Evolutionary conservation across 31 red algal genomes (phyloP), one percentile per base, ranked within the genome.

Genomic region (Asparagopsis taxiformis): DNA sequence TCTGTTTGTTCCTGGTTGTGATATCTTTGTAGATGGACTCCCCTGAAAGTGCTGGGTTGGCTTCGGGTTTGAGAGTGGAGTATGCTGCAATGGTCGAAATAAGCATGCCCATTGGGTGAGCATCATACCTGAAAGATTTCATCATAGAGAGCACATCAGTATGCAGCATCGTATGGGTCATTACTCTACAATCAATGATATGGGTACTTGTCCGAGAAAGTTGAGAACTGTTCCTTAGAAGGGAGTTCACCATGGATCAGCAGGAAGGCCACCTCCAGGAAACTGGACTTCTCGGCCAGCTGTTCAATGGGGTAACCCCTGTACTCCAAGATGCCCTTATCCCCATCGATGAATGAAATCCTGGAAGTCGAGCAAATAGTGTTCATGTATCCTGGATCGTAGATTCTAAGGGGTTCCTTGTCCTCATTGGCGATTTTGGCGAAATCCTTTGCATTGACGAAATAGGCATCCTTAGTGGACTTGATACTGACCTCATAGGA

Each of bases 281-380:
- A 81, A 22, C 33, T 74, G 10, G 29, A 75, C n/a, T 81, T 74
- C 34, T 73, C 76, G 25, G 37, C 76, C 1, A 81, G 68, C 32
- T 81, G 68, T 23, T 81, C 68, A 44, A 81, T 74, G 9, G 68
- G 28, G 71, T 81, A 81, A 34, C 76, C 76, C 16, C 24, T 43
- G 76, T 81, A 81, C 8, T 26, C 25, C 17, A 81, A 67, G 20
- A 26, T 26, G 1, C 67, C 55, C 34, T 75, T 36, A 3, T 36
- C 23, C 1, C 2, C 3, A 53, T 59, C 49, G 19, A 72, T n/a
- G n/a, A n/a, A n/a, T n/a, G n/a, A n/a, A n/a, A n/a, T n/a, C n/a
- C n/a, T n/a, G n/a, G n/a, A n/a, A n/a, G n/a, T n/a, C n/a, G n/a
- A n/a, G n/a, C n/a, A n/a, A n/a, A n/a, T n/a, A n/a, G n/a, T n/a